A percentile compares a stretch with the other conserved stretches of the same genome.
Evolutionary conservation across 805 yeast genomes (phyloP).

Genomic region (Candida sakaeoensis): DNA sequence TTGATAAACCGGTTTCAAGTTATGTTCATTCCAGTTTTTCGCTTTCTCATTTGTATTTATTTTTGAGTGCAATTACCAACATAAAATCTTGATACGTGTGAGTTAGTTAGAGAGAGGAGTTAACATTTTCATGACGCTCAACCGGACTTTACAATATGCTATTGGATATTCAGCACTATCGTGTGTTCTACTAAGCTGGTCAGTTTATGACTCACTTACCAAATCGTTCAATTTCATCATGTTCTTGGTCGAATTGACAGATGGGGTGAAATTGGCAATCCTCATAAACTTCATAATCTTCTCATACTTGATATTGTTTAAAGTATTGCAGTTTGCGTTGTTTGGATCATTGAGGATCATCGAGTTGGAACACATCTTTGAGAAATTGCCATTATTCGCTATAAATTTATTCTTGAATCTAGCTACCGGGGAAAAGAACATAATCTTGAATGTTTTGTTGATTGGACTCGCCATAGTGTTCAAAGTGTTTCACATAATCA

Average conservation of each 20-base stretch:
- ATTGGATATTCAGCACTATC: slow-evolving; percentile 16
- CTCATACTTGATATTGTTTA: slow-evolving; percentile 22
- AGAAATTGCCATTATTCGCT: slow-evolving; percentile 30
- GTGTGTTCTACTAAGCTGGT: slow-evolving; percentile 12
- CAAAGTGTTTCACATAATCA: slow-evolving; percentile 76
- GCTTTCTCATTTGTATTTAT: neutral
- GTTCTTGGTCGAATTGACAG: slow-evolving; percentile 27
- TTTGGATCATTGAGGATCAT: slow-evolving; percentile 75
- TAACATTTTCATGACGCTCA: neutral
- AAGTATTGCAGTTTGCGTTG: slow-evolving; percentile 46
- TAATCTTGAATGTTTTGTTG: slow-evolving; percentile 47
- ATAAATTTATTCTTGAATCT: slow-evolving; percentile 56
- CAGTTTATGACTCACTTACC: slow-evolving; percentile 19
- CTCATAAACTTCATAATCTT: slow-evolving; percentile 24
- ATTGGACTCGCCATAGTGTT: slow-evolving; percentile 30
- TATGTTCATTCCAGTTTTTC: no score
- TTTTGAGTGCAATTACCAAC: neutral
- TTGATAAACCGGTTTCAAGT: no score
- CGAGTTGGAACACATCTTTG: slow-evolving; percentile 64
- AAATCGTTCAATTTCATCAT: slow-evolving; percentile 20
- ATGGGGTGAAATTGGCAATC: slow-evolving; percentile 26
- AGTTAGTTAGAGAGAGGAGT: neutral
- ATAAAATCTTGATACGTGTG: slow-evolving; percentile 4
- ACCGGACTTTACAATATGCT: slow-evolving; percentile 11
- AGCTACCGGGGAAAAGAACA: slow-evolving; percentile 61